Base-by-base conservation (phyloP, 805 yeast genomes). In the Yamadazyma laniorum region DNA sequence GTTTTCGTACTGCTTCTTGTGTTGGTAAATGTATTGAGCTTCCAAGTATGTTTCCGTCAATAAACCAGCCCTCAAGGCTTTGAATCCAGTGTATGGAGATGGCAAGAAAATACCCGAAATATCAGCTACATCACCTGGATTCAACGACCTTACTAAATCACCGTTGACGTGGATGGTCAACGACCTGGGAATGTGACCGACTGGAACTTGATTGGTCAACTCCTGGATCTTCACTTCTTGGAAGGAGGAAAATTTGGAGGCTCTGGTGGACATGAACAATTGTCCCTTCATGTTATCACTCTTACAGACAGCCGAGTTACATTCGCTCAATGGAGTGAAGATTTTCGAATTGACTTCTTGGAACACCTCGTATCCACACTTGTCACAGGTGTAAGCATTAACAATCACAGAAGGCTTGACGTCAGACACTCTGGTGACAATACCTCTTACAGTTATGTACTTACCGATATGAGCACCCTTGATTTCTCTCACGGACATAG, bases 201-300 rank as follows among this genome's bases (percentile, higher is more conserved):
- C 91, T 1, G 99, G 99, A 13, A 93, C 99, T 65, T 93, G 99
- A 48, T 83, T 82, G 4, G 98, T 86, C 58, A 91, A 69, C 63
- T 93, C 99, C 68, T 93, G 99, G 45, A 93, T 74, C 54, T 87
- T 83, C 39, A 90, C 93, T 54, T 93, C 99, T 67, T 93, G 99
- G 73, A 90, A 93, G 5, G 96, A 86, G 38, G 84, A 74, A 55
- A 95, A 93, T 64, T 93, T 93, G 22, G 97, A 89, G 3, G 99
- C 99, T 52, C 99, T 77, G 9, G 98, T 89, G 31, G 91, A 79
- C 79, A 90, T 85, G 60, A 85, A 88, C 36, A 93, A 71, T 65
- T 87, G 89, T 40, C 99, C 99, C 58, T 82, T 82, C 23, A 84
- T 76, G 59, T 82, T 81, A 63, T 93, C 91, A 42, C 77, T 77